Percentiles rank a stretch among this genome's conserved stretches.
Conservation (phyloP, 805 yeast species). For the Ogataea pignaliae region DNA sequence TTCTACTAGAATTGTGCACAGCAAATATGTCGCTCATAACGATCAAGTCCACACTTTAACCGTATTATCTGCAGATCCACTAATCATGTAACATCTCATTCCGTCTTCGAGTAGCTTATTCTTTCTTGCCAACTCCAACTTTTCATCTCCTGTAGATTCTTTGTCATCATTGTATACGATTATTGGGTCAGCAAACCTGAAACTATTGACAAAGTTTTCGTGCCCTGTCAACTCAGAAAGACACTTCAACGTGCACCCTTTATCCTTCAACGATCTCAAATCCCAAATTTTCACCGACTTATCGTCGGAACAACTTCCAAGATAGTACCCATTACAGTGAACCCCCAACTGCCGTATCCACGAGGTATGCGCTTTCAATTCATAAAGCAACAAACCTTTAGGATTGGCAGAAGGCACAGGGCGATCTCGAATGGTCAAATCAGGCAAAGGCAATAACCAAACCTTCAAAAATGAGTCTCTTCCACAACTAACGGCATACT, state of each 20-base stretch:
- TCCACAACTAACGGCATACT: conserved; percentile 73
- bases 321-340: conserved; percentile 72
- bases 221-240: conserved; percentile 47
- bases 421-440: conserved; percentile 35
- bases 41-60: conserved; percentile 47
- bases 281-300: conserved; percentile 78
- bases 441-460: conserved; percentile 76
- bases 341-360: conserved; percentile 73
- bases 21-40: background rate
- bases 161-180: conserved; percentile 7
- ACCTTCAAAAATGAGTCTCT: conserved; percentile 71
- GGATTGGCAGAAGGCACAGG: conserved; percentile 51
- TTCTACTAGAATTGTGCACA: background rate
- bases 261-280: conserved; percentile 29
- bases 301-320: conserved; percentile 78
- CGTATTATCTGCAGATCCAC: conserved; percentile 59
- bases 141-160: conserved; percentile 8
- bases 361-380: conserved; percentile 71
- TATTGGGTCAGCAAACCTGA: conserved; percentile 51
- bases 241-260: conserved; percentile 29
- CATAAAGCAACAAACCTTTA: conserved; percentile 53
- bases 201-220: conserved; percentile 69
- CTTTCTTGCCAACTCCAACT: conserved; percentile 25
- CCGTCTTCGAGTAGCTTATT: conserved; percentile 34
- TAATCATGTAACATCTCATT: conserved; percentile 59